A percentile compares a stretch with the other conserved stretches of the same genome.
These are phyloP conservation scores for Syzygium aqueum DNA, from an alignment of 345 rosid species.

Conservation along the genomic window DNA sequence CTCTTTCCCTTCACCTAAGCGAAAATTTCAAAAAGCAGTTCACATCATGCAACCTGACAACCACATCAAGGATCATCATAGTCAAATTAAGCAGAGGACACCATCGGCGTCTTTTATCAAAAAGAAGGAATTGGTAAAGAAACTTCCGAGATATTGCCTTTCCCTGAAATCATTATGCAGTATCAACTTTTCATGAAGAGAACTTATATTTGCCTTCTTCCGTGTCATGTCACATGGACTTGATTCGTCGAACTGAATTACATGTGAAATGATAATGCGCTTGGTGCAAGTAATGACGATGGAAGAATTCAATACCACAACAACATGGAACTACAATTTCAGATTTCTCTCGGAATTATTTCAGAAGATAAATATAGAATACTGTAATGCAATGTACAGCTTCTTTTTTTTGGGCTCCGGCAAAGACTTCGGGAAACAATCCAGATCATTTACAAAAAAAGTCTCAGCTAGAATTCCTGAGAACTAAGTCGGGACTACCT, in stretches of 20 bases:
- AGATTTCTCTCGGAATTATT: background rate
- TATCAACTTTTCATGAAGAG: background rate
- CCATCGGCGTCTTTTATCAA: background rate
- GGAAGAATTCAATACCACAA: background rate
- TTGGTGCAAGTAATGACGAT: background rate
- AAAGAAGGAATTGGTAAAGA: background rate
- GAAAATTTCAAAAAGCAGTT: background rate
- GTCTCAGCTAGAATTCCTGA: background rate
- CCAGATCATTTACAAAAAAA: constrained; percentile 7
- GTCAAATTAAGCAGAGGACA: background rate
- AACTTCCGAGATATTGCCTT: background rate
- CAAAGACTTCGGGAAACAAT: background rate
- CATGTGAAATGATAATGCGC: background rate
- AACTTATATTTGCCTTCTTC: background rate
- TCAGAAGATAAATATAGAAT: background rate
- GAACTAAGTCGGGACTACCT: constrained; percentile 48
- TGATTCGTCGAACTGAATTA: background rate
- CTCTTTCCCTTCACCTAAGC: background rate
- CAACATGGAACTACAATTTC: background rate
- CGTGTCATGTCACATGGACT: background rate
- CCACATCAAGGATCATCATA: background rate
- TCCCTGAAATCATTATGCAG: background rate
- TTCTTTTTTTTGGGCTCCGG: background rate
- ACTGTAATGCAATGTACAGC: background rate
- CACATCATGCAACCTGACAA: background rate